A percentile compares a stretch with the other conserved stretches of the same genome.
These are phyloP conservation scores for Trypanosoma boissoni DNA, from an alignment of 208 protist species.

Conservation along the genomic window DNA sequence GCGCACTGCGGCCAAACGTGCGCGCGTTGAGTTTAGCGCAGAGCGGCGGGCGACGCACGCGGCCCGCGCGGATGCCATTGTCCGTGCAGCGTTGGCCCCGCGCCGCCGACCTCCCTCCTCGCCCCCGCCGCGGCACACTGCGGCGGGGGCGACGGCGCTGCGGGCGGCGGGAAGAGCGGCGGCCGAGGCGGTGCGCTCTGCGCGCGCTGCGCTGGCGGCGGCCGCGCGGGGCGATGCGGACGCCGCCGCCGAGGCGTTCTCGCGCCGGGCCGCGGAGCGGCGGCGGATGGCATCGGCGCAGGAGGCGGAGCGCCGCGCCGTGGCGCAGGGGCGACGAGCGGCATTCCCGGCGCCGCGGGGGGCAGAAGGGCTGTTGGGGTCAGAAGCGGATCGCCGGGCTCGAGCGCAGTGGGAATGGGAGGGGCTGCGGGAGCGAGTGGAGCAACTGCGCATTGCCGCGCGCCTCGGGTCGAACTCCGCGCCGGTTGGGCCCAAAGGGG, in stretches of 20 bases:
- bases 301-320: background rate
- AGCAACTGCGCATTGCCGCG: too few species aligned
- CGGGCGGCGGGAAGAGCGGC: background rate
- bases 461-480: too few species aligned
- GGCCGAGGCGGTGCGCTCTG: background rate
- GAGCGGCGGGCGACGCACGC: background rate
- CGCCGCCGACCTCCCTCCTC: too few species aligned
- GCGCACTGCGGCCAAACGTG: background rate
- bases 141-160: conserved; percentile 5
- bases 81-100: too few species aligned
- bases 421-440: conserved; percentile 16
- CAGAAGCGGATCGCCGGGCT: too few species aligned
- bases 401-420: too few species aligned
- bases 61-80: background rate
- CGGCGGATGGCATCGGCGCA: too few species aligned
- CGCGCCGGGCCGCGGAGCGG: background rate
- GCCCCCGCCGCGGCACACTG: too few species aligned
- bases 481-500: too few species aligned
- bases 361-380: background rate
- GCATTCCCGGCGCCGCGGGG: background rate
- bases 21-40: background rate
- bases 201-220: background rate
- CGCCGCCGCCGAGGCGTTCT: background rate
- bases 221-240: background rate
- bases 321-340: background rate